Percentiles rank a stretch among this genome's conserved stretches.
Conservation (phyloP, 306 rosid species). For the Cicer chorassanicum region DNA sequence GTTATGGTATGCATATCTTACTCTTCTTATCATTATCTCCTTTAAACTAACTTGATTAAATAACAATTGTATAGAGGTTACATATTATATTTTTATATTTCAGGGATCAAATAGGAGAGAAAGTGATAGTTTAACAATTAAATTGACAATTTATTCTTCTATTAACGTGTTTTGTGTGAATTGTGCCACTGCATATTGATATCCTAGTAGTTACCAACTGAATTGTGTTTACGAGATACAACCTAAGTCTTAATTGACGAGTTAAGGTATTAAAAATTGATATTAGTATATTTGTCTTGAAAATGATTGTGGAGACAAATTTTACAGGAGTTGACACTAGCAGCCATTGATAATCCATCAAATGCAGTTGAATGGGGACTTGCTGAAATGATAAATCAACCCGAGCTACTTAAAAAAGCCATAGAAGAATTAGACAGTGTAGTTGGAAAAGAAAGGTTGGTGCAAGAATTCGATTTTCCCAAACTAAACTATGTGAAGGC, state of each 20-base stretch:
- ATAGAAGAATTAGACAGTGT: constrained; percentile 6
- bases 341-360: constrained; percentile 49
- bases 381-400: constrained; percentile 36
- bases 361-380: neutral
- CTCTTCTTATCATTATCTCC: neutral
- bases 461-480: constrained; percentile 50
- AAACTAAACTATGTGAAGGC: constrained; percentile 47
- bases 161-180: too few species aligned
- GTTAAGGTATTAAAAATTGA: neutral
- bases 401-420: neutral
- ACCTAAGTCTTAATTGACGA: neutral
- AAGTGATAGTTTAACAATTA: too few species aligned
- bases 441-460: neutral
- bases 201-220: too few species aligned
- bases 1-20: neutral
- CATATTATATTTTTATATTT: too few species aligned
- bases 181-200: too few species aligned
- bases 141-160: too few species aligned
- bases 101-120: too few species aligned
- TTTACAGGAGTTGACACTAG: constrained; percentile 49
- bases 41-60: neutral
- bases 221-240: too few species aligned
- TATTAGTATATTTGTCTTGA: neutral
- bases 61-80: neutral
- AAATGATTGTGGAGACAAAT: neutral